Evolutionary conservation across 129 eudicot species (phyloP), one percentile per base, ranked within the genome.

Genomic region (Tagetes erecta): DNA sequence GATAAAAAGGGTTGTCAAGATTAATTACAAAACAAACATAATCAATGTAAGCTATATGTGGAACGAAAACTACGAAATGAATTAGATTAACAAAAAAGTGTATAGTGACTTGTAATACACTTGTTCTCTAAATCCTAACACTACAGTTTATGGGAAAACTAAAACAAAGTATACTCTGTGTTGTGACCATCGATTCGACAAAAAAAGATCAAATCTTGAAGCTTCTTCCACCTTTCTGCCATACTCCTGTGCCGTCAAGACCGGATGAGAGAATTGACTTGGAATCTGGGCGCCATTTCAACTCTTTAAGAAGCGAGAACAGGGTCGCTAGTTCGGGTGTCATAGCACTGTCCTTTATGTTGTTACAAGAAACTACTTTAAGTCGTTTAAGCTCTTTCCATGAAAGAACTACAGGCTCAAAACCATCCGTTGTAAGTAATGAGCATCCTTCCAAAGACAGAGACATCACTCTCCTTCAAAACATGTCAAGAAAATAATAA

Each of bases 361-460:
- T 85, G 85, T 90, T 90, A 79, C 98, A 94, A 0, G 97, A 86
- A 67, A 90, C 84, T 55, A 94, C 98, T 73, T 70, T 86, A 69
- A 94, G 97, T 78, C 91, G 80, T 52, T 83, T 50, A 41, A 94
- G 96, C 75, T 90, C 87, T 80, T 94, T 90, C 96, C 92, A 90
- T 33, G 90, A 83, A 20, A 81, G 88, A 70, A 90, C 88, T 74
- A 90, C 89, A 0, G 89, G 83, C 35, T 90, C 96, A 66, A 94
- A 86, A 64, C 97, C 97, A 62, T 82, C 90, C 74, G 80, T 85
- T 38, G 98, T 88, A 77, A 94, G 88, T 64, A 83, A 79, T 37
- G 96, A 90, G 83, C 98, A 94, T 75, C 98, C 97, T 82, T 94
- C 97, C 83, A 94, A 78, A 4, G 92, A 94, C 34, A 94, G 74